Conservation (phyloP, 805 yeast genomes). For the Wickerhamomyces pijperi region DNA sequence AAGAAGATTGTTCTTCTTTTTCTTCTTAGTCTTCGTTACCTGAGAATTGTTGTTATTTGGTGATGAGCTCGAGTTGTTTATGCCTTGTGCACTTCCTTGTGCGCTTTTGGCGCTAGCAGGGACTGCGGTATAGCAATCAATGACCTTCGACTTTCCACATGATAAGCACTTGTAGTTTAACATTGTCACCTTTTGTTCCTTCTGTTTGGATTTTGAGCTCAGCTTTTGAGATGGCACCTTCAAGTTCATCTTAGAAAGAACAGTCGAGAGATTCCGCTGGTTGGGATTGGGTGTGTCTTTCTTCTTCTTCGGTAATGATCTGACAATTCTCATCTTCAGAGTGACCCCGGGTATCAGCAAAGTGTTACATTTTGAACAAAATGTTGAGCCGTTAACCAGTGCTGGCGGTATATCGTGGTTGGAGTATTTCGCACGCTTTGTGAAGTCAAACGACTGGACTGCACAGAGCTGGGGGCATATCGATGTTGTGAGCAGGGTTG, state of each 20-base stretch:
- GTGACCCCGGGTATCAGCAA: neutral
- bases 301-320: neutral
- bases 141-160: neutral
- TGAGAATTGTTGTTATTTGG: slow-evolving; percentile 14
- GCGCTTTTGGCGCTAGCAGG: too few species aligned
- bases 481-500: neutral
- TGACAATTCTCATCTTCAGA: neutral
- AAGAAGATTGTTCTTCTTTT: slow-evolving; percentile 32
- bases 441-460: neutral
- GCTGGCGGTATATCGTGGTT: neutral
- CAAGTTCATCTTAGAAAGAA: neutral
- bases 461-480: neutral
- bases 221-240: neutral
- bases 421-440: neutral
- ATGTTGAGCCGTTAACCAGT: neutral
- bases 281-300: neutral
- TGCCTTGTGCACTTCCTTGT: too few species aligned
- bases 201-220: neutral
- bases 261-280: neutral
- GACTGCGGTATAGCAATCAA: neutral
- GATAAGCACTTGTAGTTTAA: neutral
- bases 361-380: neutral
- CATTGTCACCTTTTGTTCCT: neutral
- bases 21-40: slow-evolving; percentile 33
- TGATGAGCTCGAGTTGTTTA: slow-evolving; percentile 1